Conservation (phyloP, 768 basidiomycete genomes). For the Podaxis pistillaris region DNA sequence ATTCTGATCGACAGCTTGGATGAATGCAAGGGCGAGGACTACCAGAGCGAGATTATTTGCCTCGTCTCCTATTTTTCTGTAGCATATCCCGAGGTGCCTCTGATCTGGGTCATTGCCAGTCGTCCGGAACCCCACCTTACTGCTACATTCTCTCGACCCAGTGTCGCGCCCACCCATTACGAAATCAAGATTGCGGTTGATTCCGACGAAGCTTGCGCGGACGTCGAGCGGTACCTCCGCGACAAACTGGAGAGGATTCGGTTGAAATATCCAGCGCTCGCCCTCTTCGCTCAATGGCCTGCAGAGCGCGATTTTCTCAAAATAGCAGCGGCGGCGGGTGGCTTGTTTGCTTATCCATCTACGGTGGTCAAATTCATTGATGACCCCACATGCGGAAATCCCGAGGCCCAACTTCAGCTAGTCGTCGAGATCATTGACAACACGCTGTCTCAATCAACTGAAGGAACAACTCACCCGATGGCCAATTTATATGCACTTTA, state of each 20-base stretch:
- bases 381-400: not conserved
- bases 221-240: conserved; percentile 19
- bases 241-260: conserved; percentile 16
- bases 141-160: conserved; percentile 8
- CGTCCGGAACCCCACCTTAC: conserved; percentile 24
- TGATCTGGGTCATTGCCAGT: conserved; percentile 25
- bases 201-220: conserved; percentile 15
- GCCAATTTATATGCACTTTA: not conserved
- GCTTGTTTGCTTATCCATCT: conserved; percentile 25
- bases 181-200: conserved; percentile 7
- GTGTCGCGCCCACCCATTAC: not conserved
- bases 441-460: no score
- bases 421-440: not conserved
- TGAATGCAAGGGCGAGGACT: conserved; percentile 19
- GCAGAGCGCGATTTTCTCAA: not conserved
- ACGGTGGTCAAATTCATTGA: conserved; percentile 23
- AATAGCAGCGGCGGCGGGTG: conserved; percentile 20
- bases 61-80: conserved; percentile 7
- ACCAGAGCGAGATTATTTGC: conserved; percentile 18
- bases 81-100: conserved; percentile 2
- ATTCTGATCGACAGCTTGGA: conserved; percentile 26
- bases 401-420: not conserved
- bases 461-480: not conserved
- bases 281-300: conserved; percentile 19
- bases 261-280: not conserved